Evolutionary conservation across 805 yeast genomes (phyloP), one percentile per base, ranked within the genome.

Genomic region (Clavispora phyllophila): DNA sequence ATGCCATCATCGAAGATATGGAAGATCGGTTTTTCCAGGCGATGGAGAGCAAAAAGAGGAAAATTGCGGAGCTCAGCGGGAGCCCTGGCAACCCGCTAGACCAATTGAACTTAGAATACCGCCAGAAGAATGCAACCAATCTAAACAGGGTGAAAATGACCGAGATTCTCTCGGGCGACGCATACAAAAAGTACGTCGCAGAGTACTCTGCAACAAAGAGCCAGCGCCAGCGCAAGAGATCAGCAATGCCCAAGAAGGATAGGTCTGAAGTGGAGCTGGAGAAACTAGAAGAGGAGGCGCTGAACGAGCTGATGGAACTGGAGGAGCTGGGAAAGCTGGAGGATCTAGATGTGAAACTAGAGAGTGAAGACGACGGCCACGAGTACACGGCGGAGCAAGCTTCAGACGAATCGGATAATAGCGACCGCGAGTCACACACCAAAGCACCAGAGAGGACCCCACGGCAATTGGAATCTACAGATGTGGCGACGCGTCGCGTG

Each of bases 21-120:
- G 55, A 52, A 35, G 48, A 49, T 44, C 48, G 56, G 31, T 52
- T 45, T 27, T 52, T 44, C 42, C 56, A 50, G 39, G 50, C 45
- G 4, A 36, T 52, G 41, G 38, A 45, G 20, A 43, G 47, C 37
- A 52, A 52, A 28, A 36, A 41, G 34, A 39, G 40, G 17, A 40
- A 28, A 28, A 52, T 52, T 15, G 42, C 47, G 3, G 44, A 50
- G 38, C 44, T 52, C 3, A 48, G 48, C 35, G 53, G 51, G 9
- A 39, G 36, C 1, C 34, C 25, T 4, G 31, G 40, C 7, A 40
- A 40, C 12, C 33, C 28, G 10, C 41, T 52, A 25, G 48, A 40
- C 20, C 20, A 20, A 17, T 40, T 48, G 37, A 52, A 52, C 31
- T 37, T 35, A 15, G 42, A 23, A 34, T 46, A 43, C 43, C 42